A percentile compares a stretch with the other conserved stretches of the same genome.
Evolutionary conservation across 2,329 filamentous ascomycete species (phyloP).

Genomic region (Diaporthe amygdali): DNA sequence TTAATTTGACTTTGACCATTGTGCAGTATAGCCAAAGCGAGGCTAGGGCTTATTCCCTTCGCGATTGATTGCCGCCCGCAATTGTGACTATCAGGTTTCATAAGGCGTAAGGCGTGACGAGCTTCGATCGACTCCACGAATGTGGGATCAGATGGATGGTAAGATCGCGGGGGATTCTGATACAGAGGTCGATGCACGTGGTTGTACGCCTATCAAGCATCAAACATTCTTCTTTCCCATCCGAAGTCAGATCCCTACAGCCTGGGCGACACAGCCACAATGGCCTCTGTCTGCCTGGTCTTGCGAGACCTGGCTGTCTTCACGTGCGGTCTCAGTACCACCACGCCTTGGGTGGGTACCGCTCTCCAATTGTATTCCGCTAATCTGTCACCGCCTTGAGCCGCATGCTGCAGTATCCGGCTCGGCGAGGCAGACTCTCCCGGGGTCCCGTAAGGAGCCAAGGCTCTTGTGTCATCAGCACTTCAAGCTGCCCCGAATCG

Average conservation of each 20-base stretch:
- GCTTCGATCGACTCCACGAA: constrained; percentile 1
- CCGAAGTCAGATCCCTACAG: background rate
- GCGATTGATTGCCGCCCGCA: background rate
- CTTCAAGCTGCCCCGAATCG: background rate
- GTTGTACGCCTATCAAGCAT: background rate
- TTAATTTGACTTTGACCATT: background rate
- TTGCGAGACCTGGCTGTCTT: background rate
- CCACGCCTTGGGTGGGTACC: background rate
- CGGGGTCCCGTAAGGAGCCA: background rate
- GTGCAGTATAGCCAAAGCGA: background rate
- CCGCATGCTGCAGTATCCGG: background rate
- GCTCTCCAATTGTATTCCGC: background rate
- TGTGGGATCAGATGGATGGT: background rate
- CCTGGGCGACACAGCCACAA: background rate
- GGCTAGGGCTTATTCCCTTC: background rate
- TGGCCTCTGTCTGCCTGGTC: background rate
- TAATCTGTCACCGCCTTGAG: background rate
- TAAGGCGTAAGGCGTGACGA: constrained; percentile 3
- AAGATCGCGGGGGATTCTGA: background rate
- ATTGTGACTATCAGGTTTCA: constrained; percentile 11
- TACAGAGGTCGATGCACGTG: background rate
- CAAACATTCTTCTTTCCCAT: background rate
- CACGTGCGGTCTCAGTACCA: background rate
- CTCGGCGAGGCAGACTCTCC: background rate
- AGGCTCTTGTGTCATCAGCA: constrained; percentile 6